Evolutionary conservation across 2,329 filamentous ascomycete species (phyloP).

Genomic region (Emmonsia crescens): DNA sequence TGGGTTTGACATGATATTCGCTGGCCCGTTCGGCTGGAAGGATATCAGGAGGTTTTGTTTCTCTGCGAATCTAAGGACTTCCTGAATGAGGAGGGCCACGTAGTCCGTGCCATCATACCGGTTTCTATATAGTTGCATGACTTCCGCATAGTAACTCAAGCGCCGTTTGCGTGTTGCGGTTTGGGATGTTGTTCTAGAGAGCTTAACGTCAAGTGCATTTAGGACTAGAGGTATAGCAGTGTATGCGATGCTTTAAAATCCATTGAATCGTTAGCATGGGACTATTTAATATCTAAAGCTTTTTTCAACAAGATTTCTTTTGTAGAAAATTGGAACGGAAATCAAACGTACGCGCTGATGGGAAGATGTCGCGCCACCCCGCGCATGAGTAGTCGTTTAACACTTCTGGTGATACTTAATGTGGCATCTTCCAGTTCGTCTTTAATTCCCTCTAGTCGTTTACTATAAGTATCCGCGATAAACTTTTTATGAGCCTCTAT

Average conservation of each 20-base stretch:
- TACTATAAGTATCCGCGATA: constrained; percentile 31
- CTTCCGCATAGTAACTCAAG: constrained; percentile 37
- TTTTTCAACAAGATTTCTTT: too few relatives aligned
- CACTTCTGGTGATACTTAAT: constrained; percentile 35
- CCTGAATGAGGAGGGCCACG: constrained; percentile 18
- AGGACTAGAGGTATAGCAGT: constrained; percentile 29
- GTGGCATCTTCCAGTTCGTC: constrained; percentile 38
- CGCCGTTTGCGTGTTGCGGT: constrained; percentile 35
- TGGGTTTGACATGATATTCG: not conserved
- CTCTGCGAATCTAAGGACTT: constrained; percentile 5
- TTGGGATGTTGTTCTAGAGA: constrained; percentile 27
- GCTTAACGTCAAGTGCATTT: constrained; percentile 30
- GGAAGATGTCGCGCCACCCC: constrained; percentile 38
- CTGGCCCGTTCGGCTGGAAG: not conserved
- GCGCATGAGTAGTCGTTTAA: constrained; percentile 40
- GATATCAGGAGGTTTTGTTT: not conserved
- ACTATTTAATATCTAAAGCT: not conserved
- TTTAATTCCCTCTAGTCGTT: constrained; percentile 20
- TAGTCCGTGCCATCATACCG: constrained; percentile 39
- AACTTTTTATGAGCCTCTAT: constrained; percentile 28
- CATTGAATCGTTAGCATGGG: not conserved
- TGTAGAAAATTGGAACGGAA: not conserved
- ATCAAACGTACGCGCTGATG: constrained; percentile 35
- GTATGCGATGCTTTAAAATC: constrained; percentile 20
- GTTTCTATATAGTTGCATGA: constrained; percentile 38